Conservation (phyloP, 2,329 filamentous ascomycete species). For the Trichoderma guizhouense region DNA sequence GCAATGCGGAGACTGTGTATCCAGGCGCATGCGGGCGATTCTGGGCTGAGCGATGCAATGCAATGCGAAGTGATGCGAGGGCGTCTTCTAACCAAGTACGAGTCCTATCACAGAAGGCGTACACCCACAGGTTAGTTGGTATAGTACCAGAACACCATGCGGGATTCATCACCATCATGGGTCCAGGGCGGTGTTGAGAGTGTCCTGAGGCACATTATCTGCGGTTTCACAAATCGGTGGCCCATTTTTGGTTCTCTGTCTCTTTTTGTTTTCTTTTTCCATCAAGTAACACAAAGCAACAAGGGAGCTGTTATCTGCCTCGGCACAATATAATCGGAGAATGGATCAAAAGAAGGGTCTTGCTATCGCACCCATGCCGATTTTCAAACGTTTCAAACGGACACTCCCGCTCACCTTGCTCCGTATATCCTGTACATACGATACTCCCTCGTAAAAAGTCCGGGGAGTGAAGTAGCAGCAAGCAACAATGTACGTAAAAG, state of each 20-base stretch:
- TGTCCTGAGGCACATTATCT: not conserved
- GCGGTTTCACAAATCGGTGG: constrained; percentile 1
- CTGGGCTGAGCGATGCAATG: not conserved
- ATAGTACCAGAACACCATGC: not conserved
- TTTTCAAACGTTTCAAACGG: constrained; percentile 15
- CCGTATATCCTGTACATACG: not conserved
- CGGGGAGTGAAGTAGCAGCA: not conserved
- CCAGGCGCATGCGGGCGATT: not conserved
- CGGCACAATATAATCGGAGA: not conserved
- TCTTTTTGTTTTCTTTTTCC: not conserved
- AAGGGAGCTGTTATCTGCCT: not conserved
- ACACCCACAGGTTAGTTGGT: not conserved
- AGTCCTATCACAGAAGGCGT: not conserved
- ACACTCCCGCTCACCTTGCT: constrained; percentile 1
- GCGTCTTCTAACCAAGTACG: not conserved
- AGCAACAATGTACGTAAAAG: not conserved
- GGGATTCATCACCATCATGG: not conserved
- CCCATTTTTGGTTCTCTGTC: not conserved
- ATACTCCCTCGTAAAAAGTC: not conserved
- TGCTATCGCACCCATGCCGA: constrained; percentile 7
- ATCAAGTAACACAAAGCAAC: not conserved
- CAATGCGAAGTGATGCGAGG: not conserved
- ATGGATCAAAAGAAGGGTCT: not conserved
- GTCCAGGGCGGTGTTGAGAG: not conserved
- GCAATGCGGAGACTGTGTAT: not conserved